Conservation (phyloP, 139 green algal species). For the Gonium pectorale region DNA sequence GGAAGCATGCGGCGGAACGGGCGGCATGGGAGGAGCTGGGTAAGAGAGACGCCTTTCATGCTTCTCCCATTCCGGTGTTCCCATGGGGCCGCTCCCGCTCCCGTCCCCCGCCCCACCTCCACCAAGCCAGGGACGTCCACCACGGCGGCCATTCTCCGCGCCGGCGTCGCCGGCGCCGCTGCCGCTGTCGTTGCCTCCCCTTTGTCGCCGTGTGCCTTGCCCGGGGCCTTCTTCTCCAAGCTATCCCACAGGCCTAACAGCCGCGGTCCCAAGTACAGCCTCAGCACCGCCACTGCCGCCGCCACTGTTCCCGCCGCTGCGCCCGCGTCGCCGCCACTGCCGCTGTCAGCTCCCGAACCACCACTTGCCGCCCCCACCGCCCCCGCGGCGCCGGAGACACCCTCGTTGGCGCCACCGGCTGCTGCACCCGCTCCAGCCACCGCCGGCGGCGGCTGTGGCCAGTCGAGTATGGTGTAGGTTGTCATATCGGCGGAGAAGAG, state of each 20-base stretch:
- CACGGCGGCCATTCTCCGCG: not conserved
- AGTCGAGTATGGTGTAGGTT: not conserved
- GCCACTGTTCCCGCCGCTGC: too few relatives aligned
- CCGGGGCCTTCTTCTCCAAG: too few relatives aligned
- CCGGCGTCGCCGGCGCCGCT: not conserved
- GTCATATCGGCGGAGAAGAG: not conserved
- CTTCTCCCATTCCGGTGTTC: too few relatives aligned
- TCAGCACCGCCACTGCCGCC: too few relatives aligned
- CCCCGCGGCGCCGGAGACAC: too few relatives aligned
- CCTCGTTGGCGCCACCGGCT: too few relatives aligned
- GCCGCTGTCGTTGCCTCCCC: not conserved
- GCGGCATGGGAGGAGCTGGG: too few relatives aligned
- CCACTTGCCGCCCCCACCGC: too few relatives aligned
- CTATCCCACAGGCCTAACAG: not conserved
- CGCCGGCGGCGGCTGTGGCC: not conserved
- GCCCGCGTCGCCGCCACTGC: too few relatives aligned
- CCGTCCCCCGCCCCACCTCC: not conserved
- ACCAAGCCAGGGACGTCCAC: constrained; percentile 16
- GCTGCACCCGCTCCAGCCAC: not conserved
- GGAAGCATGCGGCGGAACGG: not conserved
- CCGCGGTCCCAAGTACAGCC: not conserved
- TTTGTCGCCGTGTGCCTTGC: too few relatives aligned
- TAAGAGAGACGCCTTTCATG: too few relatives aligned
- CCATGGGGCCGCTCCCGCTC: not conserved
- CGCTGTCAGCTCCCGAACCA: too few relatives aligned